Percentiles rank a stretch among this genome's conserved stretches.
These are phyloP conservation scores for Cystofilobasidium macerans DNA, from an alignment of 768 basidiomycete genomes.

Conservation along the genomic window DNA sequence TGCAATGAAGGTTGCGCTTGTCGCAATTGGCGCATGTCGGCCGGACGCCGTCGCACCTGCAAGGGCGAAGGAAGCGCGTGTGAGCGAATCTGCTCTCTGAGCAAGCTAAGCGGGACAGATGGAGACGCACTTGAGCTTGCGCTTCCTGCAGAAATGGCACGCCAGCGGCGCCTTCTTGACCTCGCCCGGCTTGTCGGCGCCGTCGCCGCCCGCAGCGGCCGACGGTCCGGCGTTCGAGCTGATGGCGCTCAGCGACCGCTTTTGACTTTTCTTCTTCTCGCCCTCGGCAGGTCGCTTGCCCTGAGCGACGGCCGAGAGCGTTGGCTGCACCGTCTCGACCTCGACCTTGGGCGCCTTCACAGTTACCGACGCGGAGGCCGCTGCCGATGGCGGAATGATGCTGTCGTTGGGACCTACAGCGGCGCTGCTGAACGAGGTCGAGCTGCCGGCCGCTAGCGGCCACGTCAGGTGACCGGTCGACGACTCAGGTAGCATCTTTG, in stretches of 20 bases:
- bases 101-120: not conserved
- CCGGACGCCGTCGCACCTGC: constrained; percentile 36
- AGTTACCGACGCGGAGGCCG: too few species aligned
- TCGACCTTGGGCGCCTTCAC: too few species aligned
- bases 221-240: not conserved
- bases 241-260: not conserved
- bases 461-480: not conserved
- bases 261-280: constrained; percentile 7
- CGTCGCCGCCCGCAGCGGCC: not conserved
- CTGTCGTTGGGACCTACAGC: not conserved
- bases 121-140: constrained; percentile 38
- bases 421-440: not conserved
- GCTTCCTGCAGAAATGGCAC: constrained; percentile 40
- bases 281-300: not conserved
- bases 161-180: constrained; percentile 34
- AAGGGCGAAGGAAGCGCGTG: not conserved
- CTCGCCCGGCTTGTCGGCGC: not conserved
- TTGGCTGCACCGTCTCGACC: not conserved
- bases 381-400: not conserved
- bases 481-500: not conserved
- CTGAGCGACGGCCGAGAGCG: not conserved
- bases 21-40: constrained; percentile 37
- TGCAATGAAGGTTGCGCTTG: constrained; percentile 34
- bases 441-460: not conserved
- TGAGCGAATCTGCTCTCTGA: not conserved